Conservation (phyloP, 163 green algal species). For the Chlorella variabilis region DNA sequence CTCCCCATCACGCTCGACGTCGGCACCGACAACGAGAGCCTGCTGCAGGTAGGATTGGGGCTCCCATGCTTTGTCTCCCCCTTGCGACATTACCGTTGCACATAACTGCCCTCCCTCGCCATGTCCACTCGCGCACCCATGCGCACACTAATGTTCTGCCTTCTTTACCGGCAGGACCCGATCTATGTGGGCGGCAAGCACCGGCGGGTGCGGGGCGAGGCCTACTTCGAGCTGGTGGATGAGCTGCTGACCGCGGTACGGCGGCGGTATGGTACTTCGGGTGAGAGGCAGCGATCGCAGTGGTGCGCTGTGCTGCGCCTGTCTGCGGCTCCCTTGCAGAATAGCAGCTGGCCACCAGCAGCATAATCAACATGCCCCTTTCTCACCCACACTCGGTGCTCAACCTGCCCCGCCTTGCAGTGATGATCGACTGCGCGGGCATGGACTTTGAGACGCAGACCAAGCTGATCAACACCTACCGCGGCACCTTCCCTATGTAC, state of each 20-base stretch:
- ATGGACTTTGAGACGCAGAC: conserved; percentile 80
- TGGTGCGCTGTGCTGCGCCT: no score
- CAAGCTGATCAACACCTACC: conserved; percentile 74
- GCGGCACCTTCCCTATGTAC: conserved; percentile 61
- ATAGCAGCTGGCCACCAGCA: no score
- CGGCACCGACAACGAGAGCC: conserved; percentile 62
- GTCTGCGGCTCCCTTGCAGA: no score
- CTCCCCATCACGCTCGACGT: conserved; percentile 83
- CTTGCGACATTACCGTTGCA: no score
- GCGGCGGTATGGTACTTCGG: conserved; percentile 76
- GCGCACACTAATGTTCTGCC: no score
- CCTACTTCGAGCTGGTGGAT: conserved; percentile 74
- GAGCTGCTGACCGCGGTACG: conserved; percentile 82
- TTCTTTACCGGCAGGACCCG: conserved; percentile 59
- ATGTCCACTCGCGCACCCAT: no score
- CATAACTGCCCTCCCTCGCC: no score
- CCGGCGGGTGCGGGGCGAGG: conserved; percentile 53
- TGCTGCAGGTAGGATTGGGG: conserved; percentile 73
- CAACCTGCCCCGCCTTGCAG: no score
- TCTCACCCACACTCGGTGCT: no score
- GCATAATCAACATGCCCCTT: no score
- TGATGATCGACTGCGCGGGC: conserved; percentile 83
- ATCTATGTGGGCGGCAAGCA: conserved; percentile 87
- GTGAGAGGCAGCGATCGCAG: no score
- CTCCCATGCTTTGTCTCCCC: neutral